A percentile compares a stretch with the other conserved stretches of the same genome.
phyloP scores from a whole-genome alignment of 2,329 filamentous ascomycete species.

The Apiospora saccharicola region DNA sequence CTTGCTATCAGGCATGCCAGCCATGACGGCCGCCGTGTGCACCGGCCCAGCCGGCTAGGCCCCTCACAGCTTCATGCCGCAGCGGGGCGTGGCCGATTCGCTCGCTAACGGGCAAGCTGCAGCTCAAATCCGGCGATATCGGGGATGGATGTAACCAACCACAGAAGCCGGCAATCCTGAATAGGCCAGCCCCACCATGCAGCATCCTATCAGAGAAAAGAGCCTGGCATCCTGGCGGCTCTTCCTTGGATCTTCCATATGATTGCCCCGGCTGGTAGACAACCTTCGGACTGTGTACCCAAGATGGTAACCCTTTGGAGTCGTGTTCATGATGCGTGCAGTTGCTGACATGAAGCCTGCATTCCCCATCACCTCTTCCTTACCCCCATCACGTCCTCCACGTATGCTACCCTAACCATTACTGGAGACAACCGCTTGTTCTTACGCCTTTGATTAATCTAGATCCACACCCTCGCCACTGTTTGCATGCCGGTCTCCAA shows the following conservation, averaged over 20 bases:
- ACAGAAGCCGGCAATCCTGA: constrained; percentile 12
- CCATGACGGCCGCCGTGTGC: neutral
- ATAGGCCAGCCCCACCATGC: constrained; percentile 10
- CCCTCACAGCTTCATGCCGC: constrained; percentile 3
- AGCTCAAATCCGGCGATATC: constrained; percentile 19
- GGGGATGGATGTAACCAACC: constrained; percentile 19
- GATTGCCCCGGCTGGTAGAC: neutral
- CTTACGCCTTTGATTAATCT: neutral
- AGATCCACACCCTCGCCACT: neutral
- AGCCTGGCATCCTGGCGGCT: neutral
- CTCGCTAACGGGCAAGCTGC: constrained; percentile 14
- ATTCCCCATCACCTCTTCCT: neutral
- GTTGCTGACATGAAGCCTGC: neutral
- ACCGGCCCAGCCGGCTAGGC: neutral
- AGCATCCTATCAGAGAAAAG: neutral
- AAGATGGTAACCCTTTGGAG: constrained; percentile 1
- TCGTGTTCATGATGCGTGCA: constrained; percentile 18
- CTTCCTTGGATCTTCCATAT: constrained; percentile 10
- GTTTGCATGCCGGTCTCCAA: neutral
- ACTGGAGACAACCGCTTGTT: neutral
- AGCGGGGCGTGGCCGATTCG: constrained; percentile 18
- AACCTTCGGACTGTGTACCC: neutral
- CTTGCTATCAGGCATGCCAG: neutral
- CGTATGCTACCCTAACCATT: neutral
- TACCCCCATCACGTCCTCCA: neutral